phyloP scores from a whole-genome alignment of 768 basidiomycete genomes.

The Flagelloscypha sp. region DNA sequence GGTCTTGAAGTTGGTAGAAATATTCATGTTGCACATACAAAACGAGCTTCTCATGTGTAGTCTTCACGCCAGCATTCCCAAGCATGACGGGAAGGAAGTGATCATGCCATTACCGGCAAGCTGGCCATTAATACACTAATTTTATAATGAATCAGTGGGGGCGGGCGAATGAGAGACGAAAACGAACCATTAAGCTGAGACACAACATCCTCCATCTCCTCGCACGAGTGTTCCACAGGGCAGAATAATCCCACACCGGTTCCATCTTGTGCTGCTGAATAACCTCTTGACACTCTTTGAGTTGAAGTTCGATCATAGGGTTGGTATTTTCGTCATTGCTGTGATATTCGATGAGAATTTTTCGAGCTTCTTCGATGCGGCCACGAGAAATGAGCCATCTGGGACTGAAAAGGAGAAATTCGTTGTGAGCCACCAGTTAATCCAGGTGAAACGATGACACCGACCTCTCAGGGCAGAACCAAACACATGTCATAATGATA shows the following conservation, averaged over 20 bases:
- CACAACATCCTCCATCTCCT: constrained; percentile 18
- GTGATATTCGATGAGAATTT: constrained; percentile 21
- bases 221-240: constrained; percentile 11
- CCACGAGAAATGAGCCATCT: constrained; percentile 25
- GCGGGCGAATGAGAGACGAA: no score
- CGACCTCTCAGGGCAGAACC: constrained; percentile 23
- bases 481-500: constrained; percentile 33
- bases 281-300: constrained; percentile 16
- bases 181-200: constrained; percentile 15
- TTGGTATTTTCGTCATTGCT: constrained; percentile 17
- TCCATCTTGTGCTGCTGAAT: constrained; percentile 13
- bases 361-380: constrained; percentile 21
- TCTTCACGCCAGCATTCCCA: constrained; percentile 17
- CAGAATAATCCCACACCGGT: constrained; percentile 18
- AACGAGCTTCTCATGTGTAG: constrained; percentile 14
- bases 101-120: constrained; percentile 20
- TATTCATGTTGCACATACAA: constrained; percentile 10
- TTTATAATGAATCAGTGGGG: no score
- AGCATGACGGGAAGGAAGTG: constrained; percentile 17
- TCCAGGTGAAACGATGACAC: constrained; percentile 13
- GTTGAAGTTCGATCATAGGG: constrained; percentile 18
- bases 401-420: constrained; percentile 2
- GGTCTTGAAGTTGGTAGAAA: no score
- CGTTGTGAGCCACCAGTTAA: no score
- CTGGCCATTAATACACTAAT: constrained; percentile 18